Evolutionary conservation across 305 asterid species (phyloP), one percentile per base, ranked within the genome.

Genomic region (Fraxinus albicans): DNA sequence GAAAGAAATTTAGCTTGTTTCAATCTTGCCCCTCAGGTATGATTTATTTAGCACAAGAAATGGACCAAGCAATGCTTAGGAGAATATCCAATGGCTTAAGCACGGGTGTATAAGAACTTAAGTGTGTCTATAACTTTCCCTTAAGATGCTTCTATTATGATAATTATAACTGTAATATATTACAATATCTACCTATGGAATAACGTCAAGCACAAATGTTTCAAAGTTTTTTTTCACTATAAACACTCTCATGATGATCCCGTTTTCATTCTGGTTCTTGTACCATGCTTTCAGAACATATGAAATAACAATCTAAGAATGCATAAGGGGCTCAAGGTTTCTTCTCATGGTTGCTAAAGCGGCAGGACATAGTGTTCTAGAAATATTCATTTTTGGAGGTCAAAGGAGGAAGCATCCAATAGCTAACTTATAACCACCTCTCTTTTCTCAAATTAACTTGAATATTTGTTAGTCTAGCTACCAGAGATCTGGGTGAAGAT

Each of bases 401-500:
- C 36, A 27, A 27, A 67, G 36, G 74, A 27, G 36, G 19, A 12
- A 67, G 35, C 74, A 25, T 67, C 36, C 9, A 53, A 27, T 65
- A 84, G 15, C 21, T 42, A 74, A 73, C 63, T 25, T 33, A 35
- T 35, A 76, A 44, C 40, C 44, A 17, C 21, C 81, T 29, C 21
- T 27, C 69, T 84, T 73, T 42, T 44, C 35, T 79, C 44, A 19
- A 40, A 33, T 73, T 81, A 77, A 10, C 36, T 15, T 3, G 31
- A 85, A 23, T n/a, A 53, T 63, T 17, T 36, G 42, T 25, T 7
- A 76, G 40, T 84, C 60, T 40, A 25, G 50, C 65, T 80, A 78
- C 50, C 55, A 79, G 40, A 65, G 83, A 69, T 82, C 70, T 53
- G 60, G 63, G 42, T 31, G 44, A 72, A 33, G 76, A 72, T 15